Evolutionary conservation across 495 filamentous ascomycete species (phyloP).

Genomic region (Staphylotrichum longicolle): DNA sequence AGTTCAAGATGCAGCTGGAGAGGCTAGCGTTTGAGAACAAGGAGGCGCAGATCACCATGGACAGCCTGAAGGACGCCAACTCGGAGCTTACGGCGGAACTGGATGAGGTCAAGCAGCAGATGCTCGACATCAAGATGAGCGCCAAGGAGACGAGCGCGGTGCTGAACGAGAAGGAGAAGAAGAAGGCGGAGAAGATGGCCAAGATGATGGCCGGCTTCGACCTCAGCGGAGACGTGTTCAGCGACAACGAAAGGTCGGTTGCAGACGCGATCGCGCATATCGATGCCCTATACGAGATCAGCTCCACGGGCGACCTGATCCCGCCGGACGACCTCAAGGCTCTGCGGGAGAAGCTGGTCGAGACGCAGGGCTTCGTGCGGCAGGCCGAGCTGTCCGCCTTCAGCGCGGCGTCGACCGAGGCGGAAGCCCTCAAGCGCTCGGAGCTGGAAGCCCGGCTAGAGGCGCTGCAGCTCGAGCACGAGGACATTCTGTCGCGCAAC

Average conservation of each 20-base stretch:
- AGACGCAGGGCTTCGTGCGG: conserved; percentile 87
- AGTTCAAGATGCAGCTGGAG: conserved; percentile 92
- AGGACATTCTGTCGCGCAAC: conserved; percentile 75
- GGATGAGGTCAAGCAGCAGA: conserved; percentile 94
- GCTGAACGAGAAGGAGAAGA: conserved; percentile 94
- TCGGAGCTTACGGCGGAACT: conserved; percentile 84
- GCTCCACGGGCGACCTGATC: conserved; percentile 71
- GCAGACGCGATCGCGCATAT: conserved; percentile 76
- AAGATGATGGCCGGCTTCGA: conserved; percentile 99
- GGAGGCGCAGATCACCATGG: conserved; percentile 96
- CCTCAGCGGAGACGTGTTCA: conserved; percentile 83
- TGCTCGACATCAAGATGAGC: conserved; percentile 91
- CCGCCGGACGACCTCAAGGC: conserved; percentile 76
- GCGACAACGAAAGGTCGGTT: conserved; percentile 82
- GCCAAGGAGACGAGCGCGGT: conserved; percentile 87
- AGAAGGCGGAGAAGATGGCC: conserved; percentile 98
- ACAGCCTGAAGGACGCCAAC: conserved; percentile 93
- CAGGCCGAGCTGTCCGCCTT: conserved; percentile 83
- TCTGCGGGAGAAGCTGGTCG: conserved; percentile 71
- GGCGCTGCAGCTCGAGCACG: conserved; percentile 73
- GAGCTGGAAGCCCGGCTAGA: conserved; percentile 74
- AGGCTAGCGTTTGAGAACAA: conserved; percentile 93
- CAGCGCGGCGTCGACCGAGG: conserved; percentile 54
- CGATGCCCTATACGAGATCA: conserved; percentile 73
- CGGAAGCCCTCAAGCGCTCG: conserved; percentile 61